Base-by-base conservation (phyloP, 192 early-diverging fungal species). In the Chytriomyces sp. region DNA sequence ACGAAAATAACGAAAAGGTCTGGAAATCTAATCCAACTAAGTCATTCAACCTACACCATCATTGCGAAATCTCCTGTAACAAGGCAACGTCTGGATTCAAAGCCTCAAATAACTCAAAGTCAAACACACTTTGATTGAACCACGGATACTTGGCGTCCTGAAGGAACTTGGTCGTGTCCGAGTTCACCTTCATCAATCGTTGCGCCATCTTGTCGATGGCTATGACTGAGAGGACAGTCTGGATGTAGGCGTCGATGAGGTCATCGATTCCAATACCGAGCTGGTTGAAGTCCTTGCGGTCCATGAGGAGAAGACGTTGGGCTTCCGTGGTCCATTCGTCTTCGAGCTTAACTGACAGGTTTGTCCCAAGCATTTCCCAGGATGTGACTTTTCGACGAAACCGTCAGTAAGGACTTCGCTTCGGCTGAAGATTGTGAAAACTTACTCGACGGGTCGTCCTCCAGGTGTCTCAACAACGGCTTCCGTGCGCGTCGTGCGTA, bases 331-430 rank as follows among this genome's bases (percentile, higher is more conserved):
- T 88, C 92, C 91, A 95, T 53, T 88, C 85, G 36, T 89, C 90
- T 6, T 89, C 85, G 28, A 86, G 61, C 39, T 93, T 93, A 72
- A 95, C 89, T 7, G 88, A 89, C 28, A 95, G 80, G 64, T 95
- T 95, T 1, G 92, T 95, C 19, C 92, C 93, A 7, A 95, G 85
- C 93, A 95, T 95, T 69, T 93, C 91, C 93, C 93, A 94, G 25
- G 93, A 91, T 8, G 88, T 85, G 3, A 77, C 87, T 89, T 39
- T 55, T n/a, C 14, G 14, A 22, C 12, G 22, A 49, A 19, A 22
- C 12, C 22, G 14, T 19, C 14, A 12, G 12, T 12, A 12, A n/a
- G n/a, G n/a, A n/a, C n/a, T 49, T 49, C 14, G 44, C 44, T 49
- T 49, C 44, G 12, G 14, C 22, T 49, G 44, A 2, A 49, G 41